phyloP scores from a whole-genome alignment of 2,329 filamentous ascomycete genomes.

The Diaporthe sp. region DNA sequence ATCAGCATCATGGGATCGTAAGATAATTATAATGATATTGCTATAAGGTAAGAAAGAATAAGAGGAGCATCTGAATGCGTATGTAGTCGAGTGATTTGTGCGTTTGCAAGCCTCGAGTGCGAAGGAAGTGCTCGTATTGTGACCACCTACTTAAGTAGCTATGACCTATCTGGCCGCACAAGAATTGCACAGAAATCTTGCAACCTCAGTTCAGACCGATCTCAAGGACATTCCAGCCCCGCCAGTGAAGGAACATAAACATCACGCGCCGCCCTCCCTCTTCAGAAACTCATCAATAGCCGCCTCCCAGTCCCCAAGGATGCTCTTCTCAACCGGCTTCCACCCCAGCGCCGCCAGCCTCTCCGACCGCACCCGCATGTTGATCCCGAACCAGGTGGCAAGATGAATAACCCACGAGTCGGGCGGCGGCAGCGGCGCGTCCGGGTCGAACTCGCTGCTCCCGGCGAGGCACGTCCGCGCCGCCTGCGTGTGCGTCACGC shows the following conservation, averaged over 20 bases:
- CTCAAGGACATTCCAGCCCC: background rate
- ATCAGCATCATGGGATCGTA: too few species aligned
- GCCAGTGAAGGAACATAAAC: background rate
- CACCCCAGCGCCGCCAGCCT: slow-evolving; percentile 20
- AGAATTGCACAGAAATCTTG: too few species aligned
- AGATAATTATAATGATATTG: too few species aligned
- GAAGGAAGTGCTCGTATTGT: too few species aligned
- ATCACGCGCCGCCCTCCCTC: background rate
- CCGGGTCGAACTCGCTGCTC: slow-evolving; percentile 24
- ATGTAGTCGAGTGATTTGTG: too few species aligned
- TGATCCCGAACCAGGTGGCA: slow-evolving; percentile 19
- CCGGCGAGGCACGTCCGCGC: slow-evolving; percentile 20
- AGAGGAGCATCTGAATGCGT: too few species aligned
- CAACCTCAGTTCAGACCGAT: too few species aligned
- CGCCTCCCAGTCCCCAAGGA: slow-evolving; percentile 6
- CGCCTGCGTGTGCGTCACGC: slow-evolving; percentile 29
- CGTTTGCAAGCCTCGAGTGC: too few species aligned
- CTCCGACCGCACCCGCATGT: slow-evolving; percentile 17
- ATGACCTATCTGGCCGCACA: too few species aligned
- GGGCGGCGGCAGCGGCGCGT: slow-evolving; percentile 25
- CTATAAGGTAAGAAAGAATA: too few species aligned
- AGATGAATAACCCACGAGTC: slow-evolving; percentile 34
- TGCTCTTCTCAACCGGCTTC: slow-evolving; percentile 9
- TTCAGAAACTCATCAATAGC: background rate
- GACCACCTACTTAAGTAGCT: too few species aligned